These are phyloP conservation scores for Blepharisma stoltei DNA, from an alignment of 73 alveolate genomes.

Conservation along the genomic window DNA sequence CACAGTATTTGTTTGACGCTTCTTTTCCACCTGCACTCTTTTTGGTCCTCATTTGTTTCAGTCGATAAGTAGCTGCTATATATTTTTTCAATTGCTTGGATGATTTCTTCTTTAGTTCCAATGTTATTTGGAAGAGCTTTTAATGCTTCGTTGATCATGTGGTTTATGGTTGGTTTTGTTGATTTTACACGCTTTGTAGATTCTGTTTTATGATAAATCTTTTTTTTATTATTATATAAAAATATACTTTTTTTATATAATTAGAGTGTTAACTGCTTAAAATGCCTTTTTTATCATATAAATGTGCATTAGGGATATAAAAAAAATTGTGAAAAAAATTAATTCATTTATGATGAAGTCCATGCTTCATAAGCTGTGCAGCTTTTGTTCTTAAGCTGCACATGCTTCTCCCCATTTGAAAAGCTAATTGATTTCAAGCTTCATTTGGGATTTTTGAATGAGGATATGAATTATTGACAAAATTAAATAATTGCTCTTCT, in stretches of 20 bases:
- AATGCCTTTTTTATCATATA: too few species aligned
- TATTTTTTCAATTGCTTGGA: background rate
- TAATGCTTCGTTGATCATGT: background rate
- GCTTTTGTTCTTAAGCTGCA: constrained; percentile 19
- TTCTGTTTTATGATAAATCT: constrained; percentile 5
- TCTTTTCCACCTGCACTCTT: background rate
- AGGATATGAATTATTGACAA: background rate
- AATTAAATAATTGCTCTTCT: background rate
- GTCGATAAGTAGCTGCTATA: background rate
- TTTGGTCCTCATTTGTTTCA: background rate
- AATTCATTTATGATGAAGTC: too few species aligned
- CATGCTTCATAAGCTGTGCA: background rate
- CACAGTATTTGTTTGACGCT: constrained; percentile 17
- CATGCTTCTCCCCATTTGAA: background rate
- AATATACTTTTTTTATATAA: too few species aligned
- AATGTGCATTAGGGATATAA: too few species aligned
- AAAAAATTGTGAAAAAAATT: too few species aligned
- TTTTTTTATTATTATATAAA: too few species aligned
- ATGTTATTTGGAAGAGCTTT: background rate
- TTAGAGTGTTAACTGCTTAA: too few species aligned
- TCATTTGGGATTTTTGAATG: background rate
- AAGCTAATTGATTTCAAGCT: background rate
- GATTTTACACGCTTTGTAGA: background rate
- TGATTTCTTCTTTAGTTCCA: constrained; percentile 9
- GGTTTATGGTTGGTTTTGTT: constrained; percentile 7